Percentiles rank a stretch among this genome's conserved stretches.
Conservation (phyloP, 1,284 basidiomycete genomes). For the Cryptococcus jaspeensis region DNA sequence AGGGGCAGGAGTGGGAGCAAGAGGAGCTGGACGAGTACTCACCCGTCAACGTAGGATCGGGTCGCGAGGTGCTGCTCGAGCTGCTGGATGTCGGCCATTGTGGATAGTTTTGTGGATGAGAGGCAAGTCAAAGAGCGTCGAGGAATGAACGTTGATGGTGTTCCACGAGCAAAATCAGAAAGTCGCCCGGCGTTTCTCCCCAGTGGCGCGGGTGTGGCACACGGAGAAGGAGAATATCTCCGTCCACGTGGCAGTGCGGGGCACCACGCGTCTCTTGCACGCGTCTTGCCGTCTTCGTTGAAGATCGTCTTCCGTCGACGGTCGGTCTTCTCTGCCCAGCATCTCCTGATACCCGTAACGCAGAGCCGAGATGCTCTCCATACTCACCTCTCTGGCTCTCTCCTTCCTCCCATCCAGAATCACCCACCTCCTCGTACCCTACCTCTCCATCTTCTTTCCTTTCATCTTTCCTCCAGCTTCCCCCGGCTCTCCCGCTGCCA, state of each 20-base stretch:
- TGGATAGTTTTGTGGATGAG: constrained; percentile 12
- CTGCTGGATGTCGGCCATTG: constrained; percentile 73
- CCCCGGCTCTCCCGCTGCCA: constrained; percentile 22
- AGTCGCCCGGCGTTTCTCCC: too few relatives aligned
- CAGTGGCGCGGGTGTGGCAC: too few relatives aligned
- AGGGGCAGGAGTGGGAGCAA: neutral
- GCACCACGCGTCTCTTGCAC: too few relatives aligned
- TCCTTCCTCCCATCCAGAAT: constrained; percentile 37
- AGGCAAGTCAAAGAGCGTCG: too few relatives aligned
- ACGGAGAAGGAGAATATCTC: too few relatives aligned
- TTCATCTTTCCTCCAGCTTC: constrained; percentile 32
- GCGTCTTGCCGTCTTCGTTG: too few relatives aligned
- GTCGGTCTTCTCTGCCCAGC: too few relatives aligned
- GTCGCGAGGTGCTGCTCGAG: constrained; percentile 81
- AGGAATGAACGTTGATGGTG: too few relatives aligned
- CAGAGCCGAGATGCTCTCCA: constrained; percentile 5
- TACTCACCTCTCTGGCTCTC: constrained; percentile 35
- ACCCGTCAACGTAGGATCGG: constrained; percentile 91
- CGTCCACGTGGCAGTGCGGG: too few relatives aligned
- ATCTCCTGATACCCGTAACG: too few relatives aligned
- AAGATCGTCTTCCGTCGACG: too few relatives aligned
- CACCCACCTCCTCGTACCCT: constrained; percentile 31
- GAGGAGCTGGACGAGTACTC: constrained; percentile 50
- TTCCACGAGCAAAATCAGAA: too few relatives aligned
- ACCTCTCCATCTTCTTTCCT: constrained; percentile 24